Base-by-base conservation (phyloP, 2,329 filamentous ascomycete genomes). In the Colletotrichum destructivum region DNA sequence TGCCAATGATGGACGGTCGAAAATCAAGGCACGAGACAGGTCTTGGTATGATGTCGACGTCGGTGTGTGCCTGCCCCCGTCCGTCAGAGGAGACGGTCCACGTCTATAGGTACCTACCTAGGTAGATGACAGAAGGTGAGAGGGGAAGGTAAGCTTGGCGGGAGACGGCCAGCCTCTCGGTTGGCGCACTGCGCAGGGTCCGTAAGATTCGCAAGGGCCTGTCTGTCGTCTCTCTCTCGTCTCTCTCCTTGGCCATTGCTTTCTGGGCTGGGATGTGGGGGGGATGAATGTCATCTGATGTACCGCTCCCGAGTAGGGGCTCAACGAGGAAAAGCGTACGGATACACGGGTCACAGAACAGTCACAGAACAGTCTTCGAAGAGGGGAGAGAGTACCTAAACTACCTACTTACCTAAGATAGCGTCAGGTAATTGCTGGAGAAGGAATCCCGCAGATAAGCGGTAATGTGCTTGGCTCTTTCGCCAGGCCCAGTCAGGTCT, bases 31-130 rank as follows among this genome's bases (percentile, higher is more conserved):
- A 69, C 60, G 21, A 38, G 47, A 12, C 26, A 44, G 18, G 46
- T 40, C 65, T 69, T 72, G 69, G 69, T 64, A 72, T 72, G 69
- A 72, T 72, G 69, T 72, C 44, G 65, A 42, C 52, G 26, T 44
- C 59, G 60, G 13, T 59, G 44, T 6, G 42, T n/a, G 44, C 35
- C 23, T 31, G 52, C 47, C 44, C 35, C 23, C 40, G 52, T 59
- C 44, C 12, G 42, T 51, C 56, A 67, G 64, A 52, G 51, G 64
- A 52, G 44, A 35, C 51, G 52, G 31, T 35, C 31, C 31, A 35
- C 31, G 7, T 35, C 31, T 35, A 9, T 35, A 9, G 31, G 35
- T 38, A 38, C 8, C 35, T 38, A 31, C 5, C 1, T 6, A 31
- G 26, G 26, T 31, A 38, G 26, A 46, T 16, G 35, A 49, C 35